Conservation (phyloP, 192 early-diverging fungal species). For the Coemansia sp. region DNA sequence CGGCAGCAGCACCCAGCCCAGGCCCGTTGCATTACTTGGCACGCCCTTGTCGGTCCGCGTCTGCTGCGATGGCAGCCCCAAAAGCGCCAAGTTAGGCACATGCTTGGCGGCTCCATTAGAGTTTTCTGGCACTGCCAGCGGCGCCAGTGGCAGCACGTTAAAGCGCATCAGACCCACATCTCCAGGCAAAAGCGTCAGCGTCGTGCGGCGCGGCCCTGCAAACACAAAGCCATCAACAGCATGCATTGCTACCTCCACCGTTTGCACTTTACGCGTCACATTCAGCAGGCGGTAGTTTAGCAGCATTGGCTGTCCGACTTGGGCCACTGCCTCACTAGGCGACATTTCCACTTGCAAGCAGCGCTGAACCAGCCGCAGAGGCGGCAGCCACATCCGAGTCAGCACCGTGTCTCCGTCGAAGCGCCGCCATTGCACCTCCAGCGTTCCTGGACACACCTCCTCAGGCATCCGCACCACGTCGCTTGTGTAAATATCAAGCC, state of each 20-base stretch:
- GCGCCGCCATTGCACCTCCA: slow-evolving; percentile 40
- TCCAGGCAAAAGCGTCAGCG: slow-evolving; percentile 28
- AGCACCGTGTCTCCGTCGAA: not conserved
- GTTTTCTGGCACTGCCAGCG: not conserved
- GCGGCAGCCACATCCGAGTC: slow-evolving; percentile 35
- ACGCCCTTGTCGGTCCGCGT: not conserved
- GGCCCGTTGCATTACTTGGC: slow-evolving; percentile 16
- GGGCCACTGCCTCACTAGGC: slow-evolving; percentile 9
- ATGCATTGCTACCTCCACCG: slow-evolving; percentile 33
- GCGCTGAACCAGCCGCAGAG: slow-evolving; percentile 18
- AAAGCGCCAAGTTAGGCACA: slow-evolving; percentile 5
- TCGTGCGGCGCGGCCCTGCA: slow-evolving; percentile 29
- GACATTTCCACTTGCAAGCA: slow-evolving; percentile 23
- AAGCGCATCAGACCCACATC: slow-evolving; percentile 18
- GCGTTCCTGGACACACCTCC: slow-evolving; percentile 15
- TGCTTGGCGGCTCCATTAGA: not conserved
- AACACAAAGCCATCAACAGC: slow-evolving; percentile 45
- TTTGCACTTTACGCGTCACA: slow-evolving; percentile 16
- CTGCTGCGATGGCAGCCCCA: slow-evolving; percentile 1
- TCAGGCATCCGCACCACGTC: slow-evolving; percentile 34
- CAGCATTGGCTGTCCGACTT: slow-evolving; percentile 27
- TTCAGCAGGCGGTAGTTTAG: slow-evolving; percentile 34
- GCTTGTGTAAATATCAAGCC: slow-evolving; percentile 26
- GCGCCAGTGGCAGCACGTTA: slow-evolving; percentile 24
- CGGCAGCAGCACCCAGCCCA: slow-evolving; percentile 41